Base-by-base conservation (phyloP, 106 monocot genomes). In the Platanthera zijinensis region DNA sequence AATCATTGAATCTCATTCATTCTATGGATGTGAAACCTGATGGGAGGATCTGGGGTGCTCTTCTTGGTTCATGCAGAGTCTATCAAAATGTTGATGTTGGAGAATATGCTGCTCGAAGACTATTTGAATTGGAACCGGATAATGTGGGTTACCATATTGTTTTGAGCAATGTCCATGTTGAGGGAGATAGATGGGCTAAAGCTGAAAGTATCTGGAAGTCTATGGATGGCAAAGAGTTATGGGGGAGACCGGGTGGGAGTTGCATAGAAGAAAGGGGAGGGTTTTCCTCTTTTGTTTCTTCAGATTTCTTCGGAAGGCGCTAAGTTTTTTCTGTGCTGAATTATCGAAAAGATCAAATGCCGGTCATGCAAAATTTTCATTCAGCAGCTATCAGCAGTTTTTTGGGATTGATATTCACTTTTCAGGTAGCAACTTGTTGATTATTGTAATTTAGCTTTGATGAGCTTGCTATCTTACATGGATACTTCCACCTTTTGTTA, bases 141-240 rank as follows among this genome's bases (percentile, higher is more conserved):
- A 87, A 87, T 66, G 54, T 78, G 57, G 87, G 87, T 28, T 87
- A 87, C 76, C 78, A 78, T 50, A 80, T 84, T 75, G 74, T 84
- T 10, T 49, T 78, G 18, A 87, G 87, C 61, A 84, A 78, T 59
- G 59, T 78, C 10, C 71, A 81, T 62, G 81, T 78, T 28, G 49
- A 80, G 39, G 52, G 71, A 63, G 52, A 45, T 25, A 66, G 51
- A 19, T 87, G 83, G 83, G 66, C 78, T 52, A 28, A 78, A 51
- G 54, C 52, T 54, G 87, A 84, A 59, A 49, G 50, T 6, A 78
- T 83, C 10, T 54, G 83, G 72, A 84, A 72, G 48, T 21, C n/a
- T 9, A 72, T 83, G 78, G 45, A 18, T 18, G 76, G 67, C 39
- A 74, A 56, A 66, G 62, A 78, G 25, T 18, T 76, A 0, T 71